Evolutionary conservation across 2,329 filamentous ascomycete genomes (phyloP), one percentile per base, ranked within the genome.

Genomic region (Waltergamsia citrina): DNA sequence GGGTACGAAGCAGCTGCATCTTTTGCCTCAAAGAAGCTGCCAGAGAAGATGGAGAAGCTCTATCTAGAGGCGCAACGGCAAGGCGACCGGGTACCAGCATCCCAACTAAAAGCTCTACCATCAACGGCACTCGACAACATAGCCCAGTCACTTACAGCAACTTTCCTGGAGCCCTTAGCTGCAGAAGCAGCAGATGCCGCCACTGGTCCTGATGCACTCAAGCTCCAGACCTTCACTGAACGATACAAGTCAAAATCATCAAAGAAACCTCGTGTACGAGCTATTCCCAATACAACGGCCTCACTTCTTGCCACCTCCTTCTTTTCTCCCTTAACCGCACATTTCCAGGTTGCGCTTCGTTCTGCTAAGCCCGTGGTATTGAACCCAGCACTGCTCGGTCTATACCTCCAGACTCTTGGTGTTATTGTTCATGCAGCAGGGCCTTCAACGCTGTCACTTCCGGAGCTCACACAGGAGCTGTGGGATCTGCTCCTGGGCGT

Each of bases 181-280:
- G 79, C 85, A 24, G 67, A 77, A 38, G 85, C 88, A 3, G 88
- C 87, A 26, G 87, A 95, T 50, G 69, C 79, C 16, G 67, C 78
- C 6, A 81, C 81, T 0, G 87, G 90, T 0, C 88, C 92, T 0
- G 78, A 87, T 43, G 74, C 81, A 6, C 74, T 98, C 29, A 96
- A 96, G 60, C 74, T 96, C 16, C 78, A 85, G 19, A 94, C 81
- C 3, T 94, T 96, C 57, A 90, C 81, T 9, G 85, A 83, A 0
- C 56, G 51, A 3, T 56, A 57, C 45, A 66, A 50, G 39, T 48
- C 50, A 24, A 53, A 42, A 34, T 38, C 46, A 2, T 12, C 26
- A 11, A 54, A 44, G 12, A 55, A 54, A 38, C 61, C 61, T 2
- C 62, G 63, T 12, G 43, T 67, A 20, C 71, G 71, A 35, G 62